These are phyloP conservation scores for Haplosporangium sp. DNA, from an alignment of 371 early-diverging fungal species.

Conservation along the genomic window DNA sequence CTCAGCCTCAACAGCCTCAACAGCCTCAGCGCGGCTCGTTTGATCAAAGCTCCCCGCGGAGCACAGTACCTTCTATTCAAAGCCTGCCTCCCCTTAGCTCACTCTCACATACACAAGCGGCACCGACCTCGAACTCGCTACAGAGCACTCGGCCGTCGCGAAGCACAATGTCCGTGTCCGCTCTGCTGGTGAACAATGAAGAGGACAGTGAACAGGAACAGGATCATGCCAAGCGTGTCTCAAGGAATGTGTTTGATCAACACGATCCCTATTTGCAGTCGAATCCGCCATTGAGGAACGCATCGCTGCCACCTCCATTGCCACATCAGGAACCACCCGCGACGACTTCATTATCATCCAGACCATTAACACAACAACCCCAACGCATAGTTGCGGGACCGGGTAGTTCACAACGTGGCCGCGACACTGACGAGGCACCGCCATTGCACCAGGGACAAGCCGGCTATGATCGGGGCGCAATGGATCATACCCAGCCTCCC, in stretches of 20 bases:
- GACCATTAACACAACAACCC: constrained; percentile 6
- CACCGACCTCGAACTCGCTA: constrained; percentile 3
- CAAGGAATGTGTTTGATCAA: constrained; percentile 30
- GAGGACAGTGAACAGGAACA: constrained; percentile 28
- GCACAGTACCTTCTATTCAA: not conserved
- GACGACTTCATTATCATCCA: not conserved
- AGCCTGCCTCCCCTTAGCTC: constrained; percentile 26
- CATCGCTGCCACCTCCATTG: constrained; percentile 8
- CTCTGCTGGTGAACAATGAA: constrained; percentile 38
- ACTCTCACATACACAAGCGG: constrained; percentile 1
- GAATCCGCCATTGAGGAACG: not conserved
- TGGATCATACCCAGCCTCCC: not conserved
- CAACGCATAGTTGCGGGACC: not conserved
- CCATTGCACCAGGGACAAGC: not conserved
- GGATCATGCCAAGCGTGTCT: constrained; percentile 6
- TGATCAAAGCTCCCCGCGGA: too few relatives aligned
- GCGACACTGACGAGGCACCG: constrained; percentile 7
- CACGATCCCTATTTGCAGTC: not conserved
- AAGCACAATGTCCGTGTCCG: constrained; percentile 52
- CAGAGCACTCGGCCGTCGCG: constrained; percentile 30
- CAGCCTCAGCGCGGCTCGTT: too few relatives aligned
- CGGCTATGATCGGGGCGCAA: constrained; percentile 1
- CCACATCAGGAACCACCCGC: constrained; percentile 1
- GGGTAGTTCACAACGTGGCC: not conserved
- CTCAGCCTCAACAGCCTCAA: too few relatives aligned